phyloP scores from a whole-genome alignment of 257 asterid genomes.

The Salvia hispanica region DNA sequence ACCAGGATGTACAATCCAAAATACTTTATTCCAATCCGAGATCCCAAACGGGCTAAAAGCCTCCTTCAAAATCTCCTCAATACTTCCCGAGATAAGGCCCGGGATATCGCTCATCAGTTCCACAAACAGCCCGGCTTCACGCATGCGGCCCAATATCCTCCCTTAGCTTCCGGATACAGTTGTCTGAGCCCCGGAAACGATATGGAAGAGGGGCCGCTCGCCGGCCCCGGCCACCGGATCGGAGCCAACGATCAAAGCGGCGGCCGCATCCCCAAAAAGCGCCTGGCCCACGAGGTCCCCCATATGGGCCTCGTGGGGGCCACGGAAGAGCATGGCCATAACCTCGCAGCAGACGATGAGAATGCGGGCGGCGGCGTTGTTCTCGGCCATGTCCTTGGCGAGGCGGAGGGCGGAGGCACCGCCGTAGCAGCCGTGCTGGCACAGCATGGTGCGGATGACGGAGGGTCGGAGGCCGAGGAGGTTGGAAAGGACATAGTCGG shows the following conservation, averaged over 20 bases:
- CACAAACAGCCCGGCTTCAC: constrained; percentile 64
- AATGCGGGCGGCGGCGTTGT: constrained; percentile 66
- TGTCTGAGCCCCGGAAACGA: constrained; percentile 61
- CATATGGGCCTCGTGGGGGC: constrained; percentile 51
- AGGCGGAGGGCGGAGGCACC: constrained; percentile 74
- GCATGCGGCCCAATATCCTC: constrained; percentile 52
- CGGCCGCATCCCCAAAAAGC: constrained; percentile 61
- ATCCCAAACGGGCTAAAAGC: constrained; percentile 59
- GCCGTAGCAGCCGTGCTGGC: constrained; percentile 78
- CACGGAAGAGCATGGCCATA: constrained; percentile 61
- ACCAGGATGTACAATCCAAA: constrained; percentile 78
- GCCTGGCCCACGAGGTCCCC: constrained; percentile 60
- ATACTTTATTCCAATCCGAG: constrained; percentile 66
- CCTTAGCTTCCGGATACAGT: constrained; percentile 57
- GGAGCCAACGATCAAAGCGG: constrained; percentile 50
- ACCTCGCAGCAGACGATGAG: constrained; percentile 70
- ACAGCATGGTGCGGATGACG: constrained; percentile 73
- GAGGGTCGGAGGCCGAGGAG: constrained; percentile 74
- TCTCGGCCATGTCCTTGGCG: constrained; percentile 83
- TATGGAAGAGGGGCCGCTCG: constrained; percentile 52
- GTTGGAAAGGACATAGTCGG: constrained; percentile 74
- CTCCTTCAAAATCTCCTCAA: constrained; percentile 48
- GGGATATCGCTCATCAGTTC: constrained; percentile 52
- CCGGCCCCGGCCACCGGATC: constrained; percentile 46
- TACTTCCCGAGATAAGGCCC: constrained; percentile 50